These are phyloP conservation scores for Sanguinoderma infundibulare DNA, from an alignment of 1,284 basidiomycete genomes.

Conservation along the genomic window DNA sequence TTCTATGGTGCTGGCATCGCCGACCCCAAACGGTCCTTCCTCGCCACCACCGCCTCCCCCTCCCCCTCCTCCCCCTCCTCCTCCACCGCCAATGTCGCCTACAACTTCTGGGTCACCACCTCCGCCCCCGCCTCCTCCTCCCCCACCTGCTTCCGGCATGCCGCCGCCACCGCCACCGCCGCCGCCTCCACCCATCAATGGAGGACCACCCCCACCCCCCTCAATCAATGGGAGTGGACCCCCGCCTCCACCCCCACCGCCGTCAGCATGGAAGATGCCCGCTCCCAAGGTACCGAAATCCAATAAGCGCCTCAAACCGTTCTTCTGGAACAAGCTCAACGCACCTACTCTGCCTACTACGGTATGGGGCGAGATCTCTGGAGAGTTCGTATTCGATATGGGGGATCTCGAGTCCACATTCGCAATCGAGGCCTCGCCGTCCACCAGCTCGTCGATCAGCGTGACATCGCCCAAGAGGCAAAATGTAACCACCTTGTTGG, in stretches of 20 bases:
- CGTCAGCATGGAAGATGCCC: conserved; percentile 38
- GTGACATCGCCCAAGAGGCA: conserved; percentile 55
- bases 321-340: conserved; percentile 89
- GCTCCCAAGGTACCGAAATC: conserved; percentile 42
- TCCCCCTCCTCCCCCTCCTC: conserved; percentile 25
- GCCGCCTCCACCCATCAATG: conserved; percentile 21
- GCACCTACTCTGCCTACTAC: conserved; percentile 51
- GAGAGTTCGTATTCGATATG: conserved; percentile 55
- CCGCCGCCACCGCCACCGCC: conserved; percentile 30
- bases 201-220: conserved; percentile 37
- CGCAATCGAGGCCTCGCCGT: conserved; percentile 55
- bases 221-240: conserved; percentile 22
- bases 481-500: conserved; percentile 71
- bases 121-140: conserved; percentile 26
- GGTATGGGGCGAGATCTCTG: conserved; percentile 71
- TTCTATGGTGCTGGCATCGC: background rate
- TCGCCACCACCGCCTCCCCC: conserved; percentile 20
- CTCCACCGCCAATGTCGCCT: conserved; percentile 22
- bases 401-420: conserved; percentile 80
- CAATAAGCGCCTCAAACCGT: conserved; percentile 75
- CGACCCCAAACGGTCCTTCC: background rate
- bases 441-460: conserved; percentile 47
- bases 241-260: conserved; percentile 41
- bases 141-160: conserved; percentile 22
- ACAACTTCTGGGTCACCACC: conserved; percentile 14